These are phyloP conservation scores for Russula abietina DNA, from an alignment of 768 basidiomycete species.

Conservation along the genomic window DNA sequence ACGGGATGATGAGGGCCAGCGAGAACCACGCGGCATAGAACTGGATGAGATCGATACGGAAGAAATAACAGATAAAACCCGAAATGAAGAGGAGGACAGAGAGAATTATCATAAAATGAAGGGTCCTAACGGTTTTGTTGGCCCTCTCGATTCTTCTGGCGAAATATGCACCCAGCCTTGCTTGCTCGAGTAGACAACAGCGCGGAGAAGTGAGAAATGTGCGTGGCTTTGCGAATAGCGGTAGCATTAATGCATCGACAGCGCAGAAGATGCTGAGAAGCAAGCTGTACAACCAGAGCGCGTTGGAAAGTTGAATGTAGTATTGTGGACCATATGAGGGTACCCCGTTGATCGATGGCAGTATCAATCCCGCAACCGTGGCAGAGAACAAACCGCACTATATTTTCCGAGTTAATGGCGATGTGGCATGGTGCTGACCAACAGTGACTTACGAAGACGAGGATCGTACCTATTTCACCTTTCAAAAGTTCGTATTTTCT, in stretches of 20 bases:
- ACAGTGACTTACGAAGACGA: background rate
- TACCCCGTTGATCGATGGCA: too few species aligned
- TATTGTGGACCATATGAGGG: too few species aligned
- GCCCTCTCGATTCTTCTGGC: background rate
- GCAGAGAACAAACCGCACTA: conserved; percentile 13
- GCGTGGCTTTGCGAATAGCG: background rate
- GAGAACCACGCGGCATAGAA: too few species aligned
- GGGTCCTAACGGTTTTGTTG: background rate
- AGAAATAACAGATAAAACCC: too few species aligned
- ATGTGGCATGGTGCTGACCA: background rate
- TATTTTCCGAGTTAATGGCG: too few species aligned
- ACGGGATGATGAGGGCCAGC: too few species aligned
- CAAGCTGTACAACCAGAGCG: background rate
- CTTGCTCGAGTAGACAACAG: background rate
- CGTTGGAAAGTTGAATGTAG: too few species aligned
- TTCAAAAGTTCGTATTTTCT: background rate
- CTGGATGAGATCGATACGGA: too few species aligned
- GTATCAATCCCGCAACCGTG: background rate
- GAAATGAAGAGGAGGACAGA: background rate
- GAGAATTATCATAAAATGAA: background rate
- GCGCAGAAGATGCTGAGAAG: background rate
- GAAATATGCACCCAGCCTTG: background rate
- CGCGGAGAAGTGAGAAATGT: background rate
- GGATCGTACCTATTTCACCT: background rate
- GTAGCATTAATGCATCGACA: background rate